Base-by-base conservation (phyloP, 208 protist species). In the Borovskyia barvae region DNA sequence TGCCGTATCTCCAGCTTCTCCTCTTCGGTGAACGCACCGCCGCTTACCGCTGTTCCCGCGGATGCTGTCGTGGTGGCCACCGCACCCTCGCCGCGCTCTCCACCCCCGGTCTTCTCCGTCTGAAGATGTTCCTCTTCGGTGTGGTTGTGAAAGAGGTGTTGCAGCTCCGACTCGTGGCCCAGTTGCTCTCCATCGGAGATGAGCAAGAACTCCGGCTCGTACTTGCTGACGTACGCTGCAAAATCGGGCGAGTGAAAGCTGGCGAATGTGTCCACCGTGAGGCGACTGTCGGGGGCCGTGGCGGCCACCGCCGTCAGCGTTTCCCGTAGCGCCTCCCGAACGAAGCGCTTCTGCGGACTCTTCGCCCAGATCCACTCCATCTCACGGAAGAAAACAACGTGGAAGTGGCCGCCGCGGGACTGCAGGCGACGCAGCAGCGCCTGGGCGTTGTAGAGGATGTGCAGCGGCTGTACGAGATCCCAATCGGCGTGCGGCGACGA, bases 161-260 rank as follows among this genome's bases (percentile, higher is more conserved):
- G 77, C 45, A 94, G 62, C 39, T 37, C 32, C 20, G 63, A 41
- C 30, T 60, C 82, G 20, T 55, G 54, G 30, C 71, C 87, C 14
- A 94, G 72, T 67, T 96, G 86, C 69, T 96, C 91, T 37, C 81
- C 91, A 58, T 96, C 91, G 24, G 81, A 82, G 54, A 93, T 86
- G 46, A 96, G 66, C 15, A 96, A 56, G 66, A 93, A 96, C 75
- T 94, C 83, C 1, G 91, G 91, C 49, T 92, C 81, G 71, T 76
- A 85, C 41, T 68, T 40, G 41, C 53, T 49, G 19, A 93, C 45
- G 75, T 93, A 84, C 19, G 52, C 52, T 12, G 56, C 50, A 63
- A 93, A 96, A 6, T 28, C 81, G 12, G 68, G 72, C 50, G 54
- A 77, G 59, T 87, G 55, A 56, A 82, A 93, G 72, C 76, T 92